Evolutionary conservation across 345 rosid genomes (phyloP).

Genomic region (Tarenaya hassleriana): DNA sequence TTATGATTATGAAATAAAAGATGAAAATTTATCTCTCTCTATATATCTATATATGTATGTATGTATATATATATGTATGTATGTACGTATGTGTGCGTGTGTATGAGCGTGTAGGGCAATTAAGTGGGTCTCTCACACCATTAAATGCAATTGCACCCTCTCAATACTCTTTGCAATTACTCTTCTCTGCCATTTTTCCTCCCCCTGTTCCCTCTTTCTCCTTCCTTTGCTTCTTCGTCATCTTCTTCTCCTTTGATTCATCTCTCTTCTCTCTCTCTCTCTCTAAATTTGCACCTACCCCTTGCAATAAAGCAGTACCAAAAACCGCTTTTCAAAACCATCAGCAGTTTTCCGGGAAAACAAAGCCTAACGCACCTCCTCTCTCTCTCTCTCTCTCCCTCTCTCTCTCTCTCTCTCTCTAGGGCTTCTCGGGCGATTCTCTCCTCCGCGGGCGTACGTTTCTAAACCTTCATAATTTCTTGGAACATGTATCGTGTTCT

Average conservation of each 20-base stretch:
- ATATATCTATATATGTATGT: slow-evolving; percentile 2
- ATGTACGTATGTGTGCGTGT: slow-evolving; percentile 8
- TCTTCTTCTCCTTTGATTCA: too few species aligned
- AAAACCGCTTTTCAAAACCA: slow-evolving; percentile 14
- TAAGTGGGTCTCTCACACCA: slow-evolving; percentile 31
- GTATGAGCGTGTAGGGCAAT: slow-evolving; percentile 27
- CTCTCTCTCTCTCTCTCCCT: neutral
- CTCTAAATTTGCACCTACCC: slow-evolving; percentile 31
- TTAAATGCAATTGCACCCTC: slow-evolving; percentile 31
- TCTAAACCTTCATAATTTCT: neutral
- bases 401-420: neutral
- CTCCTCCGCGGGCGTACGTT: slow-evolving; percentile 13
- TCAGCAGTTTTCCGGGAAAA: slow-evolving; percentile 14
- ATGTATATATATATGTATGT: slow-evolving; percentile 3
- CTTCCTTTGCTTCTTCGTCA: neutral
- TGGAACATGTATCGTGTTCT: neutral
- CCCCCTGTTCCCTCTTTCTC: neutral
- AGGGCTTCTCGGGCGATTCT: slow-evolving; percentile 8
- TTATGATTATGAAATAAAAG: too few species aligned
- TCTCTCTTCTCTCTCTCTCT: neutral
- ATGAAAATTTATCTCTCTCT: neutral
- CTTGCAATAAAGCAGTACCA: slow-evolving; percentile 16
- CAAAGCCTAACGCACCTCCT: slow-evolving; percentile 13
- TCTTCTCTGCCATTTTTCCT: slow-evolving; percentile 13
- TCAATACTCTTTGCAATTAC: slow-evolving; percentile 26